These are phyloP conservation scores for Globisporangium splendens DNA, from an alignment of 352 stramenopile genomes.

Conservation along the genomic window DNA sequence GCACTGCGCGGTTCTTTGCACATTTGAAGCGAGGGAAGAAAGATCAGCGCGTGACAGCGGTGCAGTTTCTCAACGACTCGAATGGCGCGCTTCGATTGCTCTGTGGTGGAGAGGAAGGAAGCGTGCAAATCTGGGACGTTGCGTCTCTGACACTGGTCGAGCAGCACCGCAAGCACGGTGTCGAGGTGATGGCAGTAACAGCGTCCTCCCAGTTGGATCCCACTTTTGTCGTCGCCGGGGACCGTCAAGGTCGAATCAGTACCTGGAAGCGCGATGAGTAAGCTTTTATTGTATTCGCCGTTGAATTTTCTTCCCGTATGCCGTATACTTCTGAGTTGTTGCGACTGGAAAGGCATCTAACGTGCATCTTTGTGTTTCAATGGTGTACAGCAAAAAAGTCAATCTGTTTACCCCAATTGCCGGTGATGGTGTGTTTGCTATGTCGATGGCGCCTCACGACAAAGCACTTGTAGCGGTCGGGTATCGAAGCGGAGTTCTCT, in stretches of 20 bases:
- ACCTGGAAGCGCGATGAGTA: slow-evolving; percentile 57
- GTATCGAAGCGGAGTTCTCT: slow-evolving; percentile 65
- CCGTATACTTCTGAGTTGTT: not conserved
- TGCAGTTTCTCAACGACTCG: slow-evolving; percentile 41
- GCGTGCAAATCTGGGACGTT: slow-evolving; percentile 76
- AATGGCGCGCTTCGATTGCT: slow-evolving; percentile 35
- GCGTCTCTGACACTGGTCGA: slow-evolving; percentile 37
- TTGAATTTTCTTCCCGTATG: slow-evolving; percentile 4
- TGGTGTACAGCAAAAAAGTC: slow-evolving; percentile 31
- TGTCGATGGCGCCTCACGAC: slow-evolving; percentile 49
- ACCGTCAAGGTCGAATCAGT: slow-evolving; percentile 56
- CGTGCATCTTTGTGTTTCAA: not conserved
- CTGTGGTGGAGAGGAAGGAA: slow-evolving; percentile 62
- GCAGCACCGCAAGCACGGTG: slow-evolving; percentile 64
- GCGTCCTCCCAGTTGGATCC: slow-evolving; percentile 25
- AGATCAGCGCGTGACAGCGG: slow-evolving; percentile 55
- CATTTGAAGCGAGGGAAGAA: slow-evolving; percentile 51
- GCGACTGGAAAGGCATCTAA: not conserved
- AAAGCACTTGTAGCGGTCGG: slow-evolving; percentile 59
- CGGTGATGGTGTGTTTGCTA: slow-evolving; percentile 49
- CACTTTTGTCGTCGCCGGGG: slow-evolving; percentile 52
- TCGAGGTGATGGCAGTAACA: slow-evolving; percentile 47
- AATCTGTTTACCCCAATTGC: slow-evolving; percentile 42
- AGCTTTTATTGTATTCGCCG: slow-evolving; percentile 9
- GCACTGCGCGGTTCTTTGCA: slow-evolving; percentile 31